These are phyloP conservation scores for Lindgomyces ingoldianus DNA, from an alignment of 495 filamentous ascomycete species.

Conservation along the genomic window DNA sequence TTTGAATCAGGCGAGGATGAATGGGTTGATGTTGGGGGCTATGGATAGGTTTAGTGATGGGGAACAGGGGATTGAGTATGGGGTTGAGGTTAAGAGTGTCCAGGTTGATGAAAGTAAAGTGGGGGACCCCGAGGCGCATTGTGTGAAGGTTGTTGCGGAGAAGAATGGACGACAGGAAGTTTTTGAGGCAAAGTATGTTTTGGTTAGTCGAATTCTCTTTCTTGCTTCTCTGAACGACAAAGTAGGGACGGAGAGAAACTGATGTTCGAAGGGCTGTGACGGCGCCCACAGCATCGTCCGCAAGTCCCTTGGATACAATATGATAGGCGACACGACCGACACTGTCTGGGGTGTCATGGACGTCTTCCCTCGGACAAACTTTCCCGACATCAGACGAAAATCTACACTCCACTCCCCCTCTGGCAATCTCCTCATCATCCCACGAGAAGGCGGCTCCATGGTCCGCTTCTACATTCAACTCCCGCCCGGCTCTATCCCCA, in stretches of 20 bases:
- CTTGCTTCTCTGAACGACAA: not conserved
- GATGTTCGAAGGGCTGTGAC: slow-evolving; percentile 63
- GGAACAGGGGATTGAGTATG: slow-evolving; percentile 60
- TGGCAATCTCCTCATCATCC: slow-evolving; percentile 63
- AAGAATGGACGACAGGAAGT: slow-evolving; percentile 54
- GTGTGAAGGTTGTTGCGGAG: slow-evolving; percentile 56
- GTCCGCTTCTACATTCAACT: slow-evolving; percentile 66
- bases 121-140: slow-evolving; percentile 51
- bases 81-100: slow-evolving; percentile 57
- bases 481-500: slow-evolving; percentile 53
- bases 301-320: slow-evolving; percentile 64
- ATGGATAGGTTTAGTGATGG: slow-evolving; percentile 42
- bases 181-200: slow-evolving; percentile 66
- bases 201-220: slow-evolving; percentile 51
- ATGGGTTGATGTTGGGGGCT: slow-evolving; percentile 59
- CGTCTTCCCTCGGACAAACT: slow-evolving; percentile 69
- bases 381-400: slow-evolving; percentile 72
- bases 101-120: slow-evolving; percentile 52
- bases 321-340: slow-evolving; percentile 75
- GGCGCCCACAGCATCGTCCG: slow-evolving; percentile 74
- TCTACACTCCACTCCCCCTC: slow-evolving; percentile 54
- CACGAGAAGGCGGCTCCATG: slow-evolving; percentile 63
- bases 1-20: slow-evolving; percentile 73
- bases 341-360: slow-evolving; percentile 86
- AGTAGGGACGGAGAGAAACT: not conserved